Evolutionary conservation across 2,329 filamentous ascomycete species (phyloP).

Genomic region (Ceratocystis cubensis): DNA sequence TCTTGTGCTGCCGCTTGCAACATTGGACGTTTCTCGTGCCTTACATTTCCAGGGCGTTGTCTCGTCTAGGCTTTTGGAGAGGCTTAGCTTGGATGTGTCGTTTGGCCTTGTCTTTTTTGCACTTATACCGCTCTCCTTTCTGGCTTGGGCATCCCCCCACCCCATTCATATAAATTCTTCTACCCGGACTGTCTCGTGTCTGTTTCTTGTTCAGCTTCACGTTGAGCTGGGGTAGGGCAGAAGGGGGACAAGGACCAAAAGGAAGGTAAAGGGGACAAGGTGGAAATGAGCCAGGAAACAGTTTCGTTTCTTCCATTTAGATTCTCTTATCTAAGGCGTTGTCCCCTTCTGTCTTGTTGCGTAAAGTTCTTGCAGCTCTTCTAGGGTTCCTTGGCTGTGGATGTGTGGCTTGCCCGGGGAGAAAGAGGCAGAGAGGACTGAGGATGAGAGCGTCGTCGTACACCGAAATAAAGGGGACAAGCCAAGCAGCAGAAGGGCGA

Average conservation of each 20-base stretch:
- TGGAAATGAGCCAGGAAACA: constrained; percentile 4
- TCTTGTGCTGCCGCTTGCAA: background rate
- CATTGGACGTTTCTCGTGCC: background rate
- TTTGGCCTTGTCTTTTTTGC: background rate
- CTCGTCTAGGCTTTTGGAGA: background rate
- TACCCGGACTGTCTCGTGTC: constrained; percentile 1
- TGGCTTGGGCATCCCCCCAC: background rate
- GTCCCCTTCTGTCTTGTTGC: background rate
- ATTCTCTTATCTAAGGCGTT: background rate
- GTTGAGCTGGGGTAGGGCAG: background rate
- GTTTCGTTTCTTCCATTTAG: background rate
- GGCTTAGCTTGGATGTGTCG: background rate
- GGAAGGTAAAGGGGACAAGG: background rate
- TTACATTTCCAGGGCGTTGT: background rate
- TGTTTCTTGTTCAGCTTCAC: constrained; percentile 7
- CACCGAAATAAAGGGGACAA: too few species aligned
- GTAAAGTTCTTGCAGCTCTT: background rate
- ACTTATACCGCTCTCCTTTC: background rate
- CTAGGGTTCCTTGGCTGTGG: background rate
- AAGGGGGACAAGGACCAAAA: background rate
- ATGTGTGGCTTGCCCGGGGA: background rate
- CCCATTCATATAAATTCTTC: background rate
- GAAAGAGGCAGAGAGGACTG: too few species aligned
- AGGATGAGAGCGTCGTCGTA: too few species aligned
- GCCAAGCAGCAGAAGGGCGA: too few species aligned